Base-by-base conservation (phyloP, 768 basidiomycete genomes). In the Candolleomyces efflorescens region DNA sequence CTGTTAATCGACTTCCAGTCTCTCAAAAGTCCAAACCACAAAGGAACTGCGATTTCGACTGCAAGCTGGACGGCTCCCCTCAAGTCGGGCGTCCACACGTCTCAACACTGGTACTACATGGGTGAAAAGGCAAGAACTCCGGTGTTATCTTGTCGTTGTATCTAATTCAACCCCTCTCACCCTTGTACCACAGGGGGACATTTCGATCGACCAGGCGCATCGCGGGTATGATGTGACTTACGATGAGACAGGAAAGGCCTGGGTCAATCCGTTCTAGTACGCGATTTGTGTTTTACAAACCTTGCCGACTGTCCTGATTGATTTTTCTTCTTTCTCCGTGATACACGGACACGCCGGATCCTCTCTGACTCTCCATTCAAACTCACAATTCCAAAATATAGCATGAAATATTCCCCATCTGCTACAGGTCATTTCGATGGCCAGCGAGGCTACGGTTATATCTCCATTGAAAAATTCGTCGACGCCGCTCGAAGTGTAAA, bases 71-170 rank as follows among this genome's bases (percentile, higher is more conserved):
- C 94, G 0, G 94, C 94, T 0, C 94, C 94, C 17, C 75, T 93
- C 59, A 90, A 90, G 68, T 80, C 90, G 20, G 94, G 93, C n/a
- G 81, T 96, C 9, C 93, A 95, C 70, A 87, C 89, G 7, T 89
- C 87, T 41, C 94, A 97, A 66, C 87, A 92, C 66, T 95, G 91
- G 90, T 93, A 95, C 72, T 95, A 94, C 73, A 92, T 95, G 89
- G 94, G 82, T 50, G 89, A 92, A 75, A 95, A 92, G 79, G 92
- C 86, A 54, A 7, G 50, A 49, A 17, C 51, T 46, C 53, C 32
- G 18, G 56, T 54, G 41, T 37, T 20, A 10, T 23, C 10, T 23
- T 52, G 39, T 18, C 20, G n/a, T 23, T 18, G 43, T 50, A 53
- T 46, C 41, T 54, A 18, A n/a, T 44, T 57, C 50, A 38, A 22